A percentile compares a stretch with the other conserved stretches of the same genome.
These are phyloP conservation scores for Chaetomium tenue DNA, from an alignment of 495 filamentous ascomycete genomes.

Conservation along the genomic window DNA sequence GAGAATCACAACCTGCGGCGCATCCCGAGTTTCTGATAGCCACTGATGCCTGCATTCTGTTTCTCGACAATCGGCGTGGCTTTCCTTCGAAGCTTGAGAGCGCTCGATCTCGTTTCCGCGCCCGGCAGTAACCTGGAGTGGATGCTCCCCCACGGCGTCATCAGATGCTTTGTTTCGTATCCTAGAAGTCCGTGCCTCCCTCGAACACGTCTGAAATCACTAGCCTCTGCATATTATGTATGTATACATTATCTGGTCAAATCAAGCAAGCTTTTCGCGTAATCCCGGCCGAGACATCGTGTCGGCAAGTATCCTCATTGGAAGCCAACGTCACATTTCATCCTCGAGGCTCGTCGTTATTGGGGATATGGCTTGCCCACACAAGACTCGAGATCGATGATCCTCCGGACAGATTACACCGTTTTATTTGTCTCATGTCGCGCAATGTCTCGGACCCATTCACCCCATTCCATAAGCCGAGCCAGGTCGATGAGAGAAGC, in stretches of 20 bases:
- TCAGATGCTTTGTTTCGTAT: background rate
- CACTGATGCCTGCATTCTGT: background rate
- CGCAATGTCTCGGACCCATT: background rate
- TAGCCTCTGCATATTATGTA: background rate
- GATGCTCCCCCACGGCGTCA: too few relatives aligned
- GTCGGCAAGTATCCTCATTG: background rate
- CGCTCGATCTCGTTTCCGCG: background rate
- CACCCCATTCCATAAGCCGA: background rate
- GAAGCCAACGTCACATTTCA: background rate
- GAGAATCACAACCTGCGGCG: background rate
- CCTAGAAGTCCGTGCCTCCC: constrained; percentile 1
- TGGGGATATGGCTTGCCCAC: too few relatives aligned
- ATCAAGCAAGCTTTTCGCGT: background rate
- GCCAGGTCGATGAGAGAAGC: too few relatives aligned
- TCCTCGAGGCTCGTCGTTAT: background rate
- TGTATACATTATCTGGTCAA: too few relatives aligned
- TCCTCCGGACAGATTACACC: background rate
- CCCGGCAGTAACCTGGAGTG: too few relatives aligned
- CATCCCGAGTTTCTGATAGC: background rate
- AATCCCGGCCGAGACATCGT: background rate
- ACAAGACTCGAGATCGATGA: background rate
- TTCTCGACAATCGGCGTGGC: background rate
- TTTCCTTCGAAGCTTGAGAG: background rate
- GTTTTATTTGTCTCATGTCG: background rate
- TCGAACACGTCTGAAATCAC: background rate